Base-by-base conservation (phyloP, 345 rosid genomes). In the Murraya paniculata region DNA sequence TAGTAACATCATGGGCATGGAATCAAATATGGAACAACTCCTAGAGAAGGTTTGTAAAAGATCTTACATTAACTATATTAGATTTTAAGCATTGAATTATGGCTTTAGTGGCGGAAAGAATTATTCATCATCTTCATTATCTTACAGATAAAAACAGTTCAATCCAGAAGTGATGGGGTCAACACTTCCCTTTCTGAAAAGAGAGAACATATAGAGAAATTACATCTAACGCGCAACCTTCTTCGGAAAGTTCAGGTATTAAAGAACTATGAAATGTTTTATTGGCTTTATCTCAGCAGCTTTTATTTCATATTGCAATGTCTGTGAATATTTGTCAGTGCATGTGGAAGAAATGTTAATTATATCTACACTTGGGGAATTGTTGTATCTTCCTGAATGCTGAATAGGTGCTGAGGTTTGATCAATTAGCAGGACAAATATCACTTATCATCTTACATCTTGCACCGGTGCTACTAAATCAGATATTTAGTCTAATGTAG, bases 201-300 rank as follows among this genome's bases (percentile, higher is more conserved):
- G 92, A 94, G 98, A 79, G 98, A 97, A 79, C 98, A 97, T 73
- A 90, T 97, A 72, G 98, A 97, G 92, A 97, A 94, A 86, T 82
- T 97, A 78, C 97, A 97, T 83, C 94, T 93, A 68, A 94, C 98
- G 13, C 93, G 97, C 14, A 94, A 91, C 84, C 98, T 97, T 82
- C 96, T 97, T 74, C 93, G 93, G 72, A 97, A 97, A 93, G 98
- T 97, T 84, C 99, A 94, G 98, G 99, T 93, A 78, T 79, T 38
- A 64, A 65, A 74, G 55, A 48, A 25, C 22, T 35, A 11, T 7
- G 38, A 9, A 13, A 60, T 19, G 31, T 59, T 77, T 48, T 57
- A 31, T 14, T 53, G 75, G 69, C 25, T 73, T 36, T 33, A 77
- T 57, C 57, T 64, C 36, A 72, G 24, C 62, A 35, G 28, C 50